These are phyloP conservation scores for Venturia oleaginea DNA, from an alignment of 2,329 filamentous ascomycete genomes.

Conservation along the genomic window DNA sequence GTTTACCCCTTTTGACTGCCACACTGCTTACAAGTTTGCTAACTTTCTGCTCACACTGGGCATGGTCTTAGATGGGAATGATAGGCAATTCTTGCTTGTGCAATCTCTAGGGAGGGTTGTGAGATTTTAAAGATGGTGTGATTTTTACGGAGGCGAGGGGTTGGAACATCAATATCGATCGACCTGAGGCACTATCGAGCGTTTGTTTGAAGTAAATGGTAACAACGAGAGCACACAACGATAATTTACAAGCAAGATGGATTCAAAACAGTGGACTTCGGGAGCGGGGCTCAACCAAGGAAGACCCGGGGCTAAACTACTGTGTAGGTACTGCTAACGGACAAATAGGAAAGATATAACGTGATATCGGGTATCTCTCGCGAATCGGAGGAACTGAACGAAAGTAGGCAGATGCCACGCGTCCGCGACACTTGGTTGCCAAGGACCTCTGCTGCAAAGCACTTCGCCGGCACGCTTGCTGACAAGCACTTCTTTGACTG, in stretches of 20 bases:
- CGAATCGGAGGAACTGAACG: neutral
- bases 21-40: too few species aligned
- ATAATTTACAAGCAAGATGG: neutral
- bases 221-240: neutral
- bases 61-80: too few species aligned
- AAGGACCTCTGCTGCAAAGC: too few species aligned
- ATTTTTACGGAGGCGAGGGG: too few species aligned
- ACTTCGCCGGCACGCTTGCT: neutral
- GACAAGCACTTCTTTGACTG: neutral
- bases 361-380: constrained; percentile 7
- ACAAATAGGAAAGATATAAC: neutral
- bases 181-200: too few species aligned
- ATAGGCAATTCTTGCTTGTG: too few species aligned
- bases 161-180: too few species aligned
- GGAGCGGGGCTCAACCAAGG: constrained; percentile 6
- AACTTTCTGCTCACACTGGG: too few species aligned
- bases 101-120: too few species aligned
- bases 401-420: neutral
- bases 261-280: neutral
- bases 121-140: too few species aligned
- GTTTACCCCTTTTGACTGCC: too few species aligned
- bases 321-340: neutral
- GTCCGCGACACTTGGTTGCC: neutral
- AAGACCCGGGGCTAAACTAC: neutral
- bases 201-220: too few species aligned